Conservation (phyloP, 2,329 filamentous ascomycete genomes). For the Aspergillus ruber region DNA sequence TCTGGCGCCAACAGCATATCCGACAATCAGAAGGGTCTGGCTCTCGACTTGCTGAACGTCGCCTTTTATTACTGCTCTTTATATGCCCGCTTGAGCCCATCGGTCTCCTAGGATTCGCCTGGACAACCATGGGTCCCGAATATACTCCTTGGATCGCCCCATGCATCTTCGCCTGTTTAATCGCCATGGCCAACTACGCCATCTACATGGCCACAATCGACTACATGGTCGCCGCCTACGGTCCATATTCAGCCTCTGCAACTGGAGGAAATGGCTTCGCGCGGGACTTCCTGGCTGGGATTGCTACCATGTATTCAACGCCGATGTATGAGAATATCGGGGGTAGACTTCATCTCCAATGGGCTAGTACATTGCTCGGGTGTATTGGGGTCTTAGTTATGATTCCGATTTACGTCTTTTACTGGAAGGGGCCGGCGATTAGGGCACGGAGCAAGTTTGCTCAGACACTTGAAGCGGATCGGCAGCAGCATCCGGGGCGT, state of each 20-base stretch:
- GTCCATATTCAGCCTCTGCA: slow-evolving; percentile 57
- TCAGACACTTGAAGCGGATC: slow-evolving; percentile 49
- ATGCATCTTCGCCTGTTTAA: slow-evolving; percentile 53
- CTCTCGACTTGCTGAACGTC: slow-evolving; percentile 58
- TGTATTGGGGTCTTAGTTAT: slow-evolving; percentile 56
- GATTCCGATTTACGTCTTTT: slow-evolving; percentile 59
- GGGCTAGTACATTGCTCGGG: slow-evolving; percentile 56
- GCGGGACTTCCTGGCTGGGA: slow-evolving; percentile 57
- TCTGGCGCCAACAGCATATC: slow-evolving; percentile 38
- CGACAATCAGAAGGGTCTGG: slow-evolving; percentile 34
- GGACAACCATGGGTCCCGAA: slow-evolving; percentile 51
- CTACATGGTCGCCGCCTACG: slow-evolving; percentile 62
- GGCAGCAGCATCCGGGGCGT: slow-evolving; percentile 2
- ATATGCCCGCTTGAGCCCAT: slow-evolving; percentile 45
- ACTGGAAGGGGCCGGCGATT: slow-evolving; percentile 55
- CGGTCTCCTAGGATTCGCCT: slow-evolving; percentile 57
- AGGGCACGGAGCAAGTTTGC: slow-evolving; percentile 58
- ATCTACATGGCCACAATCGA: slow-evolving; percentile 62
- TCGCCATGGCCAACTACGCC: slow-evolving; percentile 53
- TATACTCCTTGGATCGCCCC: slow-evolving; percentile 54
- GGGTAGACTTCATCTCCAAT: slow-evolving; percentile 35
- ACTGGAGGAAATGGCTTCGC: slow-evolving; percentile 61
- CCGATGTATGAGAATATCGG: slow-evolving; percentile 37
- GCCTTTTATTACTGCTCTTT: slow-evolving; percentile 47
- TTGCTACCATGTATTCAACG: slow-evolving; percentile 53